Percentiles rank a stretch among this genome's conserved stretches.
Conservation (phyloP, 768 basidiomycete species). For the Mycena belliarum region DNA sequence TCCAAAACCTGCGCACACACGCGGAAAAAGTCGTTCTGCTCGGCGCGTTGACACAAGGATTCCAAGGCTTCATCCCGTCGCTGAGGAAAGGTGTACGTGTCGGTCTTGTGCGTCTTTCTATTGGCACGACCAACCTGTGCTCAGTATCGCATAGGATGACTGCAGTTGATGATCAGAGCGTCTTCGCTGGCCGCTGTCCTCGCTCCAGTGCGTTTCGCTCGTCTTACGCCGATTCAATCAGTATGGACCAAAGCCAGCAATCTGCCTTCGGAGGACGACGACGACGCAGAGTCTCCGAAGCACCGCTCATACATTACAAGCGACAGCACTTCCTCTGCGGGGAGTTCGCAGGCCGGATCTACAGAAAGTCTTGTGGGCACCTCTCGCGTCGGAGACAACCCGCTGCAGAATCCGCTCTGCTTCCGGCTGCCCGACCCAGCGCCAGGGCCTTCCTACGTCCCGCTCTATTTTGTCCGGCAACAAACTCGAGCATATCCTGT, state of each 20-base stretch:
- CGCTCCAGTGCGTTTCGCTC: constrained; percentile 31
- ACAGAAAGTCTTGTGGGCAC: not conserved
- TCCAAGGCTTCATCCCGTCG: not conserved
- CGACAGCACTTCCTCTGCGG: not conserved
- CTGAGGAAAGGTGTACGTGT: constrained; percentile 9
- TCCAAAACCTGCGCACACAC: not conserved
- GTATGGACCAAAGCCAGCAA: constrained; percentile 20
- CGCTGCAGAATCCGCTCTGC: not conserved
- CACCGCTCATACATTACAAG: not conserved
- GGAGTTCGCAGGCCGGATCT: not conserved
- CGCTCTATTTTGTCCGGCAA: constrained; percentile 3
- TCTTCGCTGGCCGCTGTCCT: constrained; percentile 71
- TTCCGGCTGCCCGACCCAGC: constrained; percentile 15
- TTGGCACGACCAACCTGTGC: not conserved
- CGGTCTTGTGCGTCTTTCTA: constrained; percentile 14
- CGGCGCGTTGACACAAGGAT: not conserved
- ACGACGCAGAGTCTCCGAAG: constrained; percentile 4
- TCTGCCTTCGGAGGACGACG: constrained; percentile 1
- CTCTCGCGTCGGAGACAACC: not conserved
- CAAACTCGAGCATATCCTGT: constrained; percentile 22
- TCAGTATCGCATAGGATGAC: constrained; percentile 56
- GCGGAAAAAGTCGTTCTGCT: not conserved
- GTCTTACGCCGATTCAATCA: constrained; percentile 7
- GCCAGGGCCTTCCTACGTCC: not conserved
- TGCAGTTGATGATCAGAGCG: constrained; percentile 85